Evolutionary conservation across 805 yeast species (phyloP).

Genomic region (Metschnikowia colocasiae): DNA sequence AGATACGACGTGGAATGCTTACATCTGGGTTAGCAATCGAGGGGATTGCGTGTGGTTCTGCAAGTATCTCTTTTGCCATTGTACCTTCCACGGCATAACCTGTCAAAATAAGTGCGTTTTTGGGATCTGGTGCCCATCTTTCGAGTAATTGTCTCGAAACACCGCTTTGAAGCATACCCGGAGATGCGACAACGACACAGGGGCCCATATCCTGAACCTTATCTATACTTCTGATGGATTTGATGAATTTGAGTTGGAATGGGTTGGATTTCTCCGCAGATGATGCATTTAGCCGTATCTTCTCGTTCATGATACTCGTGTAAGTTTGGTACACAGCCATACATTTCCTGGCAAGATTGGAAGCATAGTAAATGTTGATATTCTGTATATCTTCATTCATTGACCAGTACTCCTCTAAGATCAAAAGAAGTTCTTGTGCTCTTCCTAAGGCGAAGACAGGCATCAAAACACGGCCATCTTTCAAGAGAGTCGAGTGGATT

Average conservation of each 20-base stretch:
- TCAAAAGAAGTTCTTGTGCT: conserved; percentile 88
- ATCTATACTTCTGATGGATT: conserved; percentile 74
- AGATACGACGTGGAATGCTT: conserved; percentile 79
- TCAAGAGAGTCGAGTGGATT: conserved; percentile 76
- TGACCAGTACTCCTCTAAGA: conserved; percentile 94
- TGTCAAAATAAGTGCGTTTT: conserved; percentile 81
- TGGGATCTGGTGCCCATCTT: conserved; percentile 96
- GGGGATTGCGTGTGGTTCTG: conserved; percentile 89
- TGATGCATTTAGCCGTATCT: conserved; percentile 59
- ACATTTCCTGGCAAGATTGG: conserved; percentile 90
- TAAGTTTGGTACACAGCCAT: conserved; percentile 97
- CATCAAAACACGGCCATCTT: conserved; percentile 87
- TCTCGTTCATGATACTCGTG: conserved; percentile 95
- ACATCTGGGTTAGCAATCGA: conserved; percentile 77
- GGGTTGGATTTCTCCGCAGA: conserved; percentile 56
- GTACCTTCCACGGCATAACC: conserved; percentile 99
- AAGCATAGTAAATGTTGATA: conserved; percentile 85
- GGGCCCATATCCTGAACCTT: conserved; percentile 91
- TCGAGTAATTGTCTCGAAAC: conserved; percentile 87
- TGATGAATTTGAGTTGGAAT: conserved; percentile 81
- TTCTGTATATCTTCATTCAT: conserved; percentile 76
- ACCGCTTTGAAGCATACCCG: conserved; percentile 98
- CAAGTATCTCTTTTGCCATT: conserved; percentile 83
- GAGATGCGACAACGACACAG: conserved; percentile 92
- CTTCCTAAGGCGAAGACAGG: conserved; percentile 97